Percentiles rank a stretch among this genome's conserved stretches.
Evolutionary conservation across 129 eudicot genomes (phyloP).

Genomic region (Flaveria brownii): DNA sequence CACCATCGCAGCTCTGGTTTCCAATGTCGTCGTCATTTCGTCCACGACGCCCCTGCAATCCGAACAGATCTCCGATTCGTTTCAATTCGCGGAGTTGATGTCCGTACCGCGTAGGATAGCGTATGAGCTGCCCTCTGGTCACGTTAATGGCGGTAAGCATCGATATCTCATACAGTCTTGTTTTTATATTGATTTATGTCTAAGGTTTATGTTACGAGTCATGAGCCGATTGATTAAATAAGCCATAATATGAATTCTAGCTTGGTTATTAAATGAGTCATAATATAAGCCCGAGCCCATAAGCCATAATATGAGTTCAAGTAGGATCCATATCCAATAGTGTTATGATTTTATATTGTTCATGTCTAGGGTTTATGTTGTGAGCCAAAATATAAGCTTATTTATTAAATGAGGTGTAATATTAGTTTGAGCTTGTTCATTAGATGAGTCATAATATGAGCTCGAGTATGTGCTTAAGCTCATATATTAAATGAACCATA

Average conservation of each 20-base stretch:
- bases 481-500: no score
- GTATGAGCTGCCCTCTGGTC: slow-evolving; percentile 38
- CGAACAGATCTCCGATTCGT: slow-evolving; percentile 18
- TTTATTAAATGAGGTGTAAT: no score
- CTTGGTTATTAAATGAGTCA: no score
- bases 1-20: slow-evolving; percentile 43
- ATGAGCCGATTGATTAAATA: no score
- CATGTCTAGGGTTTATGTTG: slow-evolving; percentile 27
- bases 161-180: neutral
- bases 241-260: no score
- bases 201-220: slow-evolving; percentile 24
- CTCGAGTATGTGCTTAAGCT: no score
- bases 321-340: neutral
- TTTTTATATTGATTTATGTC: neutral
- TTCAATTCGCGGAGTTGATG: slow-evolving; percentile 29
- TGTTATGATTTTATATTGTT: no score
- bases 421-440: no score
- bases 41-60: slow-evolving; percentile 17
- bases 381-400: neutral
- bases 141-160: slow-evolving; percentile 33
- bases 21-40: slow-evolving; percentile 29
- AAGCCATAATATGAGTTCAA: no score
- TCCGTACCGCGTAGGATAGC: slow-evolving; percentile 45
- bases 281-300: no score
- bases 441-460: no score